Conservation (phyloP, 176 grass and related monocot species). For the Carex scoparia region DNA sequence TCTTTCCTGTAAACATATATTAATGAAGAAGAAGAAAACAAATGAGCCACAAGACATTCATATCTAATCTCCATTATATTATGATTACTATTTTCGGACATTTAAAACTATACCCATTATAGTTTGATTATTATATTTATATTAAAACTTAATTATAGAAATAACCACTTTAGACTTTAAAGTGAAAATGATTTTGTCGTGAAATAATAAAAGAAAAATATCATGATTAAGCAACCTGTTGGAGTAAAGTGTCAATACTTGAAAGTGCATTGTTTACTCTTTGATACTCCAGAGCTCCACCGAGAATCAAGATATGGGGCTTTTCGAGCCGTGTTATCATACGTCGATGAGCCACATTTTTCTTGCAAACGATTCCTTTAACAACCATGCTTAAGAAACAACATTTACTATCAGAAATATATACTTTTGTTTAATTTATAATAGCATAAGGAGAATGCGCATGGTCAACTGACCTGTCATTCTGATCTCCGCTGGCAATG, state of each 20-base stretch:
- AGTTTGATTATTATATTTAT: neutral
- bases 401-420: constrained; percentile 1
- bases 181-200: neutral
- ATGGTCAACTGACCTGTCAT: constrained; percentile 62
- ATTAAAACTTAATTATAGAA: neutral
- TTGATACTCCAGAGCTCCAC: constrained; percentile 93
- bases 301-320: constrained; percentile 76
- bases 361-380: constrained; percentile 96
- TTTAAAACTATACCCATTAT: neutral
- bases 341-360: constrained; percentile 88
- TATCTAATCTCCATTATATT: neutral
- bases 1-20: constrained; percentile 54
- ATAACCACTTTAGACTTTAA: neutral
- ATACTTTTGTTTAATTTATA: neutral
- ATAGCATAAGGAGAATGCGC: constrained; percentile 18
- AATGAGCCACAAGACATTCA: neutral
- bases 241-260: constrained; percentile 95
- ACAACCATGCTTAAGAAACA: constrained; percentile 56
- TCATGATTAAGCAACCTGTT: constrained; percentile 47
- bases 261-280: constrained; percentile 79
- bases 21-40: neutral
- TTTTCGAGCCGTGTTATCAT: constrained; percentile 88
- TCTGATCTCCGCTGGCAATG: constrained; percentile 64
- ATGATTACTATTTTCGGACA: neutral
- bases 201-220: constrained; percentile 29